These are phyloP conservation scores for Trichoderma cornu-damae DNA, from an alignment of 2,329 filamentous ascomycete species.

Conservation along the genomic window DNA sequence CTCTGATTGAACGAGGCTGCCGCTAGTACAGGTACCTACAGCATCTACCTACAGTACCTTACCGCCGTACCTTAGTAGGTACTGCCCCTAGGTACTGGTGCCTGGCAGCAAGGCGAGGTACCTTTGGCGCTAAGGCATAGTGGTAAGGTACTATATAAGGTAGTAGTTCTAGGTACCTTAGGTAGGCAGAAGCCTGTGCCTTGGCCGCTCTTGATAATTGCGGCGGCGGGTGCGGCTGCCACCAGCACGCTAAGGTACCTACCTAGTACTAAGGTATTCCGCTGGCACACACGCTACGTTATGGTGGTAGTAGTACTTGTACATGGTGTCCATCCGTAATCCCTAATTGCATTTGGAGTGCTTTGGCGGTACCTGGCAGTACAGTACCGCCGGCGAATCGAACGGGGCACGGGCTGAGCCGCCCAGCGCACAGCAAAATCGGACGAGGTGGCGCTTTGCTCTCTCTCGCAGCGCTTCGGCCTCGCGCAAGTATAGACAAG, in stretches of 20 bases:
- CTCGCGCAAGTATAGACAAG: no score
- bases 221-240: constrained; percentile 7
- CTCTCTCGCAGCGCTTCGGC: not conserved
- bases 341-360: constrained; percentile 4
- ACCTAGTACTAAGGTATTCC: not conserved
- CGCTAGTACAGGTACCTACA: not conserved
- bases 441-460: not conserved
- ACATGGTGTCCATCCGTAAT: no score
- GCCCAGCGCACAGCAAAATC: not conserved
- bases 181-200: not conserved
- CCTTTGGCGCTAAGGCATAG: no score
- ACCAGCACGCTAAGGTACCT: not conserved
- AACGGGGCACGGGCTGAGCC: not conserved
- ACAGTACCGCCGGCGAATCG: not conserved
- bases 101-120: no score
- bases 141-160: no score
- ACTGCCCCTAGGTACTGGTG: no score
- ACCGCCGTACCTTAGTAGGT: not conserved
- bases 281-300: no score
- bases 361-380: not conserved
- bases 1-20: constrained; percentile 5
- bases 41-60: not conserved
- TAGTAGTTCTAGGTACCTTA: no score
- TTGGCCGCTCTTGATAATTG: not conserved
- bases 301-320: no score